Evolutionary conservation across 192 early-diverging fungal genomes (phyloP).

Genomic region (Haplosporangium gracile): DNA sequence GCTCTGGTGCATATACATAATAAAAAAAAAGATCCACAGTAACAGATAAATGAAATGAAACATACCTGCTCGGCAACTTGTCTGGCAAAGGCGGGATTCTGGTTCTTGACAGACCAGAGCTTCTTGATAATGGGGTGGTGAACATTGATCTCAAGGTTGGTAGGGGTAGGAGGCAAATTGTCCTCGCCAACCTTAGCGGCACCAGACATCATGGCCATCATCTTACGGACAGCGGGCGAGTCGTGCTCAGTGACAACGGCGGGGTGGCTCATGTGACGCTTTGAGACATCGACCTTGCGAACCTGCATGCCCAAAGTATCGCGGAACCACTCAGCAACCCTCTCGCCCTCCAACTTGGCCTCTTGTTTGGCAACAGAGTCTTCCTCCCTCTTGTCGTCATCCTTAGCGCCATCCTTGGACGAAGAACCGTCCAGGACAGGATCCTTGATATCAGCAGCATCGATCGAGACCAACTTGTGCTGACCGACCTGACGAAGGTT

Average conservation of each 20-base stretch:
- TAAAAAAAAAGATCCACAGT: not conserved
- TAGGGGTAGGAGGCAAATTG: constrained; percentile 67
- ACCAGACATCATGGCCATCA: constrained; percentile 74
- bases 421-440: constrained; percentile 22
- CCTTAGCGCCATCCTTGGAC: constrained; percentile 14
- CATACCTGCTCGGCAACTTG: constrained; percentile 77
- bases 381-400: constrained; percentile 16
- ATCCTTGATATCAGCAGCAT: constrained; percentile 64
- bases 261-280: constrained; percentile 78
- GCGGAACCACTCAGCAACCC: constrained; percentile 73
- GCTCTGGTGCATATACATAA: not conserved
- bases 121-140: constrained; percentile 78
- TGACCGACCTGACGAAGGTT: constrained; percentile 72
- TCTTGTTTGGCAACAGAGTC: constrained; percentile 37
- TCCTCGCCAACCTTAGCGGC: constrained; percentile 65
- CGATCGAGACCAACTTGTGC: constrained; percentile 66
- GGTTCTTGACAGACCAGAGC: constrained; percentile 68
- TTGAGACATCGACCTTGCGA: constrained; percentile 80
- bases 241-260: constrained; percentile 84
- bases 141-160: constrained; percentile 81
- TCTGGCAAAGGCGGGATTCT: constrained; percentile 73
- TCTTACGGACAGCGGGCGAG: constrained; percentile 76
- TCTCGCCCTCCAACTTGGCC: constrained; percentile 61
- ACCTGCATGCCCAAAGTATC: constrained; percentile 67
- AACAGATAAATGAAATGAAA: not conserved